Evolutionary conservation across 2,329 filamentous ascomycete genomes (phyloP).

Genomic region (Monosporascus cannonballus): DNA sequence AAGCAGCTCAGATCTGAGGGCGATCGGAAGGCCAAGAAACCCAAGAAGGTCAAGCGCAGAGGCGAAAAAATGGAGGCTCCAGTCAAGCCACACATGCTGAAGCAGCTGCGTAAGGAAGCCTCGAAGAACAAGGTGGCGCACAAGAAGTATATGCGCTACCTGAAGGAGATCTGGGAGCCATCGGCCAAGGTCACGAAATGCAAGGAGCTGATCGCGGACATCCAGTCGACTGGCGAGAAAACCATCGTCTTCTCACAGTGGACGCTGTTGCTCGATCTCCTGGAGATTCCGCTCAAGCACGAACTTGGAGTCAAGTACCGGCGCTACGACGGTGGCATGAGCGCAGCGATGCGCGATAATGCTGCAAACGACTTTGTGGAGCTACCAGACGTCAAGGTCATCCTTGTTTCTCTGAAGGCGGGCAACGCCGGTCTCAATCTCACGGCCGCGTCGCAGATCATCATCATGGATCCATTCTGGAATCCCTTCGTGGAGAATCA

Average conservation of each 20-base stretch:
- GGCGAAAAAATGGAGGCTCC: slow-evolving; percentile 36
- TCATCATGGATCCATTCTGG: slow-evolving; percentile 92
- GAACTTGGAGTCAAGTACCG: slow-evolving; percentile 48
- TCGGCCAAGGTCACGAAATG: slow-evolving; percentile 71
- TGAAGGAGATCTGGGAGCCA: slow-evolving; percentile 63
- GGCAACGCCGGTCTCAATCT: slow-evolving; percentile 85
- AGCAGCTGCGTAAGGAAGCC: slow-evolving; percentile 57
- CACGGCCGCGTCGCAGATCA: slow-evolving; percentile 74
- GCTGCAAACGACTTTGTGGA: slow-evolving; percentile 62
- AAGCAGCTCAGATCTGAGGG: slow-evolving; percentile 14
- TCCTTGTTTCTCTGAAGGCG: slow-evolving; percentile 74
- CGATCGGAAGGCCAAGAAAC: slow-evolving; percentile 29
- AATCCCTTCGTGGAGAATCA: slow-evolving; percentile 92
- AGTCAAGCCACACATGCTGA: slow-evolving; percentile 30
- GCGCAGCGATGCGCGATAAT: slow-evolving; percentile 55
- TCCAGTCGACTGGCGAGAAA: slow-evolving; percentile 55
- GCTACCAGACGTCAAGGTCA: slow-evolving; percentile 53
- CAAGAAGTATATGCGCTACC: slow-evolving; percentile 61
- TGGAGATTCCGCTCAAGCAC: slow-evolving; percentile 63
- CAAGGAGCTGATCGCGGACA: slow-evolving; percentile 53
- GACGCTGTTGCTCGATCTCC: slow-evolving; percentile 69
- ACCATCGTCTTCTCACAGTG: slow-evolving; percentile 80
- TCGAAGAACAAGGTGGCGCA: slow-evolving; percentile 58
- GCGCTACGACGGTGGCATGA: slow-evolving; percentile 76
- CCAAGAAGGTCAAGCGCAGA: slow-evolving; percentile 34